Percentiles rank a stretch among this genome's conserved stretches.
Evolutionary conservation across 768 basidiomycete species (phyloP).

Genomic region (Neoboletus brunneissimus): DNA sequence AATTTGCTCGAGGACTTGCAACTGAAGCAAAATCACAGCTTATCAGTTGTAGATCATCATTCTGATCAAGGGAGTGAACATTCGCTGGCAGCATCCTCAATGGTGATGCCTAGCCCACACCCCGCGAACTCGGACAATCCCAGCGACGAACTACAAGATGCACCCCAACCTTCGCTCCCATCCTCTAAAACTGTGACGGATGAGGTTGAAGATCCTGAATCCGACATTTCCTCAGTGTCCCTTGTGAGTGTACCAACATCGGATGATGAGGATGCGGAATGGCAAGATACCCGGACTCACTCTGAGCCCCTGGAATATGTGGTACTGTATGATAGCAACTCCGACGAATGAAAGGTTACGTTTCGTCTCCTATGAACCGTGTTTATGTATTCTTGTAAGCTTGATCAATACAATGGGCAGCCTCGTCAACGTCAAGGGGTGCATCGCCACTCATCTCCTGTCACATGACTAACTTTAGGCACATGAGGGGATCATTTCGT

Average conservation of each 20-base stretch:
- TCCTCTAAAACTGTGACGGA: conserved; percentile 40
- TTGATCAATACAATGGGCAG: not conserved
- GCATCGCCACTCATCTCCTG: no score
- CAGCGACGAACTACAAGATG: conserved; percentile 4
- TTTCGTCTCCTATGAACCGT: not conserved
- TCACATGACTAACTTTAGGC: conserved; percentile 8
- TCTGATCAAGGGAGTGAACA: conserved; percentile 37
- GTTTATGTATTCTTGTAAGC: conserved; percentile 9
- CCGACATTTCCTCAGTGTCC: conserved; percentile 50
- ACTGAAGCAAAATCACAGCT: conserved; percentile 38
- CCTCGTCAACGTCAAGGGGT: no score
- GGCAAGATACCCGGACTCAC: conserved; percentile 54
- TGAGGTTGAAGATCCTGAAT: conserved; percentile 31
- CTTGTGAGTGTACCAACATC: conserved; percentile 62
- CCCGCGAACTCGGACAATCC: conserved; percentile 11
- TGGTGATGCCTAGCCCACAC: conserved; percentile 57
- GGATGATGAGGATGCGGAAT: conserved; percentile 51
- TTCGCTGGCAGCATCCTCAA: conserved; percentile 65
- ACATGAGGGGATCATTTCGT: conserved; percentile 11
- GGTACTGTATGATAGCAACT: conserved; percentile 65
- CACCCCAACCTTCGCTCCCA: conserved; percentile 10
- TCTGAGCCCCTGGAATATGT: conserved; percentile 58
- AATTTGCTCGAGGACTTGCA: not conserved
- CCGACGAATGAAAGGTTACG: conserved; percentile 39
- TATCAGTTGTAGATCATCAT: conserved; percentile 60